Evolutionary conservation across 2,329 filamentous ascomycete genomes (phyloP).

Genomic region (Aspergillus luchuensis): DNA sequence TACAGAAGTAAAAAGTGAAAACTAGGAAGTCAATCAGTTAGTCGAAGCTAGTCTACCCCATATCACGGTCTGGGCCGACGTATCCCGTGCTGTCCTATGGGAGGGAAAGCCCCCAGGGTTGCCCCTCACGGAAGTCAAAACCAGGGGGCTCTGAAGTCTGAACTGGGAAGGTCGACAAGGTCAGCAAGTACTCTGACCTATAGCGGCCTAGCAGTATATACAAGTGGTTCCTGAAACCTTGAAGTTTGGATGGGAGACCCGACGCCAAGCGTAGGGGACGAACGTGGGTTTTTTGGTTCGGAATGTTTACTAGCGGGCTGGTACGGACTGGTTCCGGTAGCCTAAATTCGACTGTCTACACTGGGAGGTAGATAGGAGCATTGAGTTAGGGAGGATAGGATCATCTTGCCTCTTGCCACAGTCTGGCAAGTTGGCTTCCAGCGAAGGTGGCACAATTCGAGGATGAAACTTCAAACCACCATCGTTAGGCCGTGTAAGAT

Average conservation of each 20-base stretch:
- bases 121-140: not conserved
- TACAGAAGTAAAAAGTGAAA: not conserved
- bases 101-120: not conserved
- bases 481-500: not conserved
- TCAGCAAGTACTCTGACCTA: not conserved
- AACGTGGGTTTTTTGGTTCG: not conserved
- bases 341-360: not conserved
- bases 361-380: no score
- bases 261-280: conserved; percentile 4
- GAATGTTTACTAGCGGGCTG: not conserved
- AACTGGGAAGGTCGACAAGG: not conserved
- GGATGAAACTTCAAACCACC: not conserved
- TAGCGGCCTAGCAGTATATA: not conserved
- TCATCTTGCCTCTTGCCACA: not conserved
- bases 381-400: not conserved
- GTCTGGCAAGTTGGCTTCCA: not conserved
- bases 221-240: conserved; percentile 15
- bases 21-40: not conserved
- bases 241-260: conserved; percentile 2
- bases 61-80: conserved; percentile 2
- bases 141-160: conserved; percentile 1
- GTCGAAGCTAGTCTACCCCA: not conserved
- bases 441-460: not conserved
- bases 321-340: conserved; percentile 1
- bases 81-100: not conserved